Evolutionary conservation across 306 rosid genomes (phyloP).

Genomic region (Pyrus pyrifolia): DNA sequence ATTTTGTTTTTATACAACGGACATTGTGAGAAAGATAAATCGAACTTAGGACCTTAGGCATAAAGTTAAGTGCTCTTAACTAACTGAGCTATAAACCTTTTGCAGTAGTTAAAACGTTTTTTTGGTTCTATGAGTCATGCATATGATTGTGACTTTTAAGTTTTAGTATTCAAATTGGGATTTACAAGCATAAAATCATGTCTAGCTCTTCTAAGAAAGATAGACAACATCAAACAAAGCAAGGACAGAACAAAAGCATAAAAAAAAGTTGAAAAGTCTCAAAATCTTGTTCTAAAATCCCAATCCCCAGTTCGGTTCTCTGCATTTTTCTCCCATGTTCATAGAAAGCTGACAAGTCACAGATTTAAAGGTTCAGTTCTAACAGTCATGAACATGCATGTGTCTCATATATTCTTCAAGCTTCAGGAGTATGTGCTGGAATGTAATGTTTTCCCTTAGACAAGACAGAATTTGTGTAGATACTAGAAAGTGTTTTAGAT

Average conservation of each 20-base stretch:
- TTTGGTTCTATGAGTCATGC: background rate
- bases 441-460: constrained; percentile 10
- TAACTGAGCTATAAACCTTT: too few relatives aligned
- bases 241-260: background rate
- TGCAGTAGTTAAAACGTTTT: background rate
- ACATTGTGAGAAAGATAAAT: too few relatives aligned
- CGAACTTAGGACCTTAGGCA: too few relatives aligned
- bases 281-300: background rate
- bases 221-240: background rate
- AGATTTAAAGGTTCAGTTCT: background rate
- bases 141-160: background rate
- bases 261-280: background rate
- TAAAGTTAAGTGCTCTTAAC: too few relatives aligned
- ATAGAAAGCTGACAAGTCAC: background rate
- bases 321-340: background rate
- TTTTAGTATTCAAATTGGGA: background rate
- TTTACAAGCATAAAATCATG: background rate
- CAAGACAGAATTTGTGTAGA: constrained; percentile 28
- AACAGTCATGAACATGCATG: background rate
- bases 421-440: constrained; percentile 12
- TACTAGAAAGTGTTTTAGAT: background rate
- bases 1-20: too few relatives aligned
- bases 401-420: background rate
- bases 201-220: background rate
- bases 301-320: background rate